Percentiles rank a stretch among this genome's conserved stretches.
phyloP scores from a whole-genome alignment of 2,329 filamentous ascomycete species.

The Didymella pinodella region DNA sequence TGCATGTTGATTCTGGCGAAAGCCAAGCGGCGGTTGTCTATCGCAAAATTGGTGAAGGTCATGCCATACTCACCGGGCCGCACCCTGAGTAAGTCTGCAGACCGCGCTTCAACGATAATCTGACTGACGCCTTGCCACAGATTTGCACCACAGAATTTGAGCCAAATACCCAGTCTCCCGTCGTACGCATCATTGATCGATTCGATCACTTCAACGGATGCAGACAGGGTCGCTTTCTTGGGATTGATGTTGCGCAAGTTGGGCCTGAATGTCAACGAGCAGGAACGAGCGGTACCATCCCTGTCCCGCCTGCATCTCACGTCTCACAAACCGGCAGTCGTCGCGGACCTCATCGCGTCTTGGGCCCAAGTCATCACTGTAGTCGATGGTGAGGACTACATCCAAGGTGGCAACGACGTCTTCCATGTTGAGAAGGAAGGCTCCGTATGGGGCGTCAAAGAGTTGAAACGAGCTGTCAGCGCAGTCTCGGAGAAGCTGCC shows the following conservation, averaged over 20 bases:
- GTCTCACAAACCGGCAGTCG: constrained; percentile 68
- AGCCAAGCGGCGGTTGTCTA: constrained; percentile 82
- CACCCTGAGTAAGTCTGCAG: constrained; percentile 79
- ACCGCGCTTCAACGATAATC: not conserved
- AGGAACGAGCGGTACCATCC: constrained; percentile 74
- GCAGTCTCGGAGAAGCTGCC: constrained; percentile 40
- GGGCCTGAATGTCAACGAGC: constrained; percentile 77
- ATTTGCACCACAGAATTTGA: constrained; percentile 82
- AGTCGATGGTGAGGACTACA: constrained; percentile 72
- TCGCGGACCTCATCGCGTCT: constrained; percentile 71
- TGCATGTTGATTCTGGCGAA: constrained; percentile 78
- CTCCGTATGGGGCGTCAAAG: constrained; percentile 51
- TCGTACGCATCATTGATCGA: constrained; percentile 76
- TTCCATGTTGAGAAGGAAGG: constrained; percentile 78
- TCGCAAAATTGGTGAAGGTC: constrained; percentile 81
- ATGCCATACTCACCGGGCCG: constrained; percentile 80
- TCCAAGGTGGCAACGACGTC: constrained; percentile 82
- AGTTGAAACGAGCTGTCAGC: constrained; percentile 47
- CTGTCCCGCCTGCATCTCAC: constrained; percentile 86
- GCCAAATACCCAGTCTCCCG: constrained; percentile 69
- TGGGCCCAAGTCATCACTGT: constrained; percentile 72
- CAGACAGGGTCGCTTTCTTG: constrained; percentile 74
- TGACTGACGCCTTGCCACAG: constrained; percentile 56
- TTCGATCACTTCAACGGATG: constrained; percentile 72
- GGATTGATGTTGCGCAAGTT: constrained; percentile 81